These are phyloP conservation scores for Avena atlantica DNA, from an alignment of 176 grass and related monocot species.

Conservation along the genomic window DNA sequence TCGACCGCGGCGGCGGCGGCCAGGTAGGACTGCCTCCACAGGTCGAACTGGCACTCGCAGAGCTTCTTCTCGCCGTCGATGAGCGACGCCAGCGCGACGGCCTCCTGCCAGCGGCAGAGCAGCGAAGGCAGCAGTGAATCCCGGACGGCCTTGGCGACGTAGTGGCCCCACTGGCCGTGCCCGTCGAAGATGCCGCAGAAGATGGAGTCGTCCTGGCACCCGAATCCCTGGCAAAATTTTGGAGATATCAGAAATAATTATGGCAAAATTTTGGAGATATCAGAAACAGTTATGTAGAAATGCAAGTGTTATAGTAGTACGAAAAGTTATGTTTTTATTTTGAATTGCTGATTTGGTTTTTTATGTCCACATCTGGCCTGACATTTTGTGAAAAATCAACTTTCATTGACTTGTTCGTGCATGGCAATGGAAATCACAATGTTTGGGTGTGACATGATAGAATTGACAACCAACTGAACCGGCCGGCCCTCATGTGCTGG, in stretches of 20 bases:
- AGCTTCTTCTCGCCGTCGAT: constrained; percentile 65
- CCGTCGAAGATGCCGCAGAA: constrained; percentile 96
- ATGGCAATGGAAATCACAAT: too few relatives aligned
- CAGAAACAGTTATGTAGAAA: not conserved
- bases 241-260: not conserved
- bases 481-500: too few relatives aligned
- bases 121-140: constrained; percentile 74
- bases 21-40: constrained; percentile 73
- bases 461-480: too few relatives aligned
- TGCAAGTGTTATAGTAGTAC: too few relatives aligned
- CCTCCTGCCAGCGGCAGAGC: constrained; percentile 85
- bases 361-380: not conserved
- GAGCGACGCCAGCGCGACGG: constrained; percentile 56
- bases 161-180: constrained; percentile 91
- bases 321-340: too few relatives aligned
- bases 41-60: constrained; percentile 55
- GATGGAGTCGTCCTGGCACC: constrained; percentile 72
- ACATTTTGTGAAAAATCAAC: not conserved
- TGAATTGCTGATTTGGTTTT: too few relatives aligned
- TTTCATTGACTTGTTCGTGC: too few relatives aligned
- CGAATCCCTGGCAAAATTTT: constrained; percentile 61
- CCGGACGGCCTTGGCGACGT: constrained; percentile 75
- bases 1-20: constrained; percentile 66
- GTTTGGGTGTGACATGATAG: too few relatives aligned
- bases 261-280: not conserved